A percentile compares a stretch with the other conserved stretches of the same genome.
Conservation (phyloP, 2,329 filamentous ascomycete species). For the Coniochaeta prunicola region DNA sequence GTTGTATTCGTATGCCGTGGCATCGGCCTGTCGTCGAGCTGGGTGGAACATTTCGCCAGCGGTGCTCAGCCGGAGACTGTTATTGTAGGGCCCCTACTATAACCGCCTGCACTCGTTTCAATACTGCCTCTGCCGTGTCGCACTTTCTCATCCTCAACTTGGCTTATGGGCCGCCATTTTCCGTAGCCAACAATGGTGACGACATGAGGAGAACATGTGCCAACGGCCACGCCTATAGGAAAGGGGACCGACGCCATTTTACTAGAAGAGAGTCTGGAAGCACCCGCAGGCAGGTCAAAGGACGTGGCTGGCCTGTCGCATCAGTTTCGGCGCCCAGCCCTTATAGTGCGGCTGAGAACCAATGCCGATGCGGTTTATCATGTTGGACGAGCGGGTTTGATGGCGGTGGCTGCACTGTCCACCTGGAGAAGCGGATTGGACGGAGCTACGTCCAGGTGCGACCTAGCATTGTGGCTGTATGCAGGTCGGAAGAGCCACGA, state of each 20-base stretch:
- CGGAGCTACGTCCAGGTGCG: background rate
- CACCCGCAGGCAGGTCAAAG: background rate
- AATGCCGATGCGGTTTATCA: background rate
- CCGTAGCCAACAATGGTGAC: background rate
- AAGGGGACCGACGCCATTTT: background rate
- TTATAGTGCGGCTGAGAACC: background rate
- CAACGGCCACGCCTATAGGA: background rate
- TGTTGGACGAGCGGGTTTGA: background rate
- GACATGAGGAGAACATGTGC: background rate
- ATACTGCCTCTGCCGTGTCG: background rate
- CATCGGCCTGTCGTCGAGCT: slow-evolving; percentile 10
- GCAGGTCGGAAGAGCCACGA: background rate
- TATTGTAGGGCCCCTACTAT: background rate
- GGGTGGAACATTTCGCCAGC: background rate
- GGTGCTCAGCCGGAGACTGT: background rate
- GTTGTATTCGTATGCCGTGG: slow-evolving; percentile 20
- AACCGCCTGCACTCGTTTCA: background rate
- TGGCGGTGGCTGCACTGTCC: background rate
- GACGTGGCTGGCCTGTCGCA: background rate
- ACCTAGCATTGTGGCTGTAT: slow-evolving; percentile 1
- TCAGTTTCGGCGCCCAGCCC: background rate
- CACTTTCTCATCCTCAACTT: background rate
- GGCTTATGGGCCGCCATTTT: background rate
- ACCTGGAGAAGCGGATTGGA: background rate
- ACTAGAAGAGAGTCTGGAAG: background rate